These are phyloP conservation scores for Cystobasidium sp. DNA, from an alignment of 1,284 basidiomycete genomes.

Conservation along the genomic window DNA sequence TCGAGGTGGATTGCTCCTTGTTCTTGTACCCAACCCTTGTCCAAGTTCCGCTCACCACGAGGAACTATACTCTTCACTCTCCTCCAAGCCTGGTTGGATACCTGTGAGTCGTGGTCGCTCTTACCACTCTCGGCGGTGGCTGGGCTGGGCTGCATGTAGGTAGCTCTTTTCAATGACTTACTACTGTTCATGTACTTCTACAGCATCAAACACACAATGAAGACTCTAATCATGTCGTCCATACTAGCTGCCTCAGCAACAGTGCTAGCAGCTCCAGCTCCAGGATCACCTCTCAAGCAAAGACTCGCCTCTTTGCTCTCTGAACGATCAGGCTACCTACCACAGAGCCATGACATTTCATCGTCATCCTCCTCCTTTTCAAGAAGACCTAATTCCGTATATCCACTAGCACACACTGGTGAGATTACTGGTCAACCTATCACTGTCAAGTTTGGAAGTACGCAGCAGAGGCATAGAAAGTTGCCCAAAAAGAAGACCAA, in stretches of 20 bases:
- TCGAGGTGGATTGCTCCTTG: too few species aligned
- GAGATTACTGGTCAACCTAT: not conserved
- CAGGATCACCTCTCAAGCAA: constrained; percentile 1
- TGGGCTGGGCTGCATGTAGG: too few species aligned
- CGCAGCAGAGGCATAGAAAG: constrained; percentile 4
- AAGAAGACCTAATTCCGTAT: not conserved
- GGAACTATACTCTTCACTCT: too few species aligned
- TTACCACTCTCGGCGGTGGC: too few species aligned
- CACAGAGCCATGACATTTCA: not conserved
- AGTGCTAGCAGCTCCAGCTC: not conserved
- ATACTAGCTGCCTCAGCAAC: not conserved
- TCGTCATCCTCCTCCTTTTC: not conserved
- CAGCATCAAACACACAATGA: not conserved
- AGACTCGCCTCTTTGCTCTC: not conserved
- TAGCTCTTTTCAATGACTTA: too few species aligned
- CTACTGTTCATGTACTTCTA: too few species aligned
- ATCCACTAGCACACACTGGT: not conserved
- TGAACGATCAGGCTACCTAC: constrained; percentile 1
- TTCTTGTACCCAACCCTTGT: too few species aligned
- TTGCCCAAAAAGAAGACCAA: not conserved
- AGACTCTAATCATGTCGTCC: constrained; percentile 6
- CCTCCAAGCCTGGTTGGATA: too few species aligned
- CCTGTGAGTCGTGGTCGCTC: too few species aligned
- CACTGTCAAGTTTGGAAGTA: constrained; percentile 10
- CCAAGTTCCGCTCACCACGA: too few species aligned